Conservation (phyloP, 176 grass and related monocot species). For the Hsuehochloa calcarea region DNA sequence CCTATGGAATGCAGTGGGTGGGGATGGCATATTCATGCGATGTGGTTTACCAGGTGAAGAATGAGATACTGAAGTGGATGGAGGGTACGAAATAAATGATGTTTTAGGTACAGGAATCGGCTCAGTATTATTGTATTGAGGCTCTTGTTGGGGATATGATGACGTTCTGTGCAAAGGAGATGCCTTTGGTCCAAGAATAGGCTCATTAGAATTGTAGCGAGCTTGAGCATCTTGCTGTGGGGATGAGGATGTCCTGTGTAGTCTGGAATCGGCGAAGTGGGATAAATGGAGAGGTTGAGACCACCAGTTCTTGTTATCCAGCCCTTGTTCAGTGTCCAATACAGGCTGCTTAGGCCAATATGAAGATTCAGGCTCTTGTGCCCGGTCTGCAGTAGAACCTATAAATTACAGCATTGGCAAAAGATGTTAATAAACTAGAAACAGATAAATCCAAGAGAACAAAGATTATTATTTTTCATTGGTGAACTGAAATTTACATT, state of each 20-base stretch:
- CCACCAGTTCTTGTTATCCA: constrained; percentile 49
- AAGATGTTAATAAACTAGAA: not conserved
- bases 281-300: constrained; percentile 45
- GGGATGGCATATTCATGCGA: constrained; percentile 48
- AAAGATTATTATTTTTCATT: not conserved
- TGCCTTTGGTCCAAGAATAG: constrained; percentile 38
- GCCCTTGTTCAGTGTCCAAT: constrained; percentile 45
- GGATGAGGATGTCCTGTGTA: constrained; percentile 52
- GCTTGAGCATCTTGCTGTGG: constrained; percentile 49
- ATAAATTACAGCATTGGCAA: constrained; percentile 26
- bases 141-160: constrained; percentile 63
- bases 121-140: constrained; percentile 53
- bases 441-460: not conserved
- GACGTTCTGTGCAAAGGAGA: constrained; percentile 58
- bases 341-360: constrained; percentile 51
- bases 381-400: constrained; percentile 60
- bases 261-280: constrained; percentile 32
- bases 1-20: constrained; percentile 46
- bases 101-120: constrained; percentile 63
- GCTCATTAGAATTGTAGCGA: constrained; percentile 36
- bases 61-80: constrained; percentile 34
- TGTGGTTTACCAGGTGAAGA: constrained; percentile 44
- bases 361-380: constrained; percentile 43
- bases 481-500: constrained; percentile 5
- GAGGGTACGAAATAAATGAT: constrained; percentile 48